Conservation (phyloP, 1,284 basidiomycete species). For the Cryptococcus sp. region DNA sequence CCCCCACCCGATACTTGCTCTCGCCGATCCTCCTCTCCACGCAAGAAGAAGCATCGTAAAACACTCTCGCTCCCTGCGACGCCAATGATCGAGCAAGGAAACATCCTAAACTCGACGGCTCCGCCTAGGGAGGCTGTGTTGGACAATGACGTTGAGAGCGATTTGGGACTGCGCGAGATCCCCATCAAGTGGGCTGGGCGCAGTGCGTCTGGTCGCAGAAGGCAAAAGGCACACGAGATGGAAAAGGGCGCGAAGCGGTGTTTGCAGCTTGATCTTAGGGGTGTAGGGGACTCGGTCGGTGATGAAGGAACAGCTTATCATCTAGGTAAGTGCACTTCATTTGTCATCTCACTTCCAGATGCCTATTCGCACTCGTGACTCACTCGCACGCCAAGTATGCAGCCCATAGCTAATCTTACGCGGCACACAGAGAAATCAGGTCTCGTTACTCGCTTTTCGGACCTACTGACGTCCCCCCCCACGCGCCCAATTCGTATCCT, state of each 20-base stretch:
- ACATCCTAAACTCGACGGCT: too few species aligned
- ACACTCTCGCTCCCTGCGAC: constrained; percentile 1
- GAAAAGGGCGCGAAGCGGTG: constrained; percentile 41
- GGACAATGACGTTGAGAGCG: not conserved
- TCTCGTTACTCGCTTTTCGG: constrained; percentile 72
- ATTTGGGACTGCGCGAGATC: constrained; percentile 4
- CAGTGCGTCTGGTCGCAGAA: too few species aligned
- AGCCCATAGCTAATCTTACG: too few species aligned
- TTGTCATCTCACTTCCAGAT: too few species aligned
- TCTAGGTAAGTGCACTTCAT: constrained; percentile 25
- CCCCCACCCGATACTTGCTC: constrained; percentile 4
- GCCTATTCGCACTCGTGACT: constrained; percentile 3
- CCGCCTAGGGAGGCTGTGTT: too few species aligned
- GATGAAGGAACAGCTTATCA: constrained; percentile 24
- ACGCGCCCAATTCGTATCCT: constrained; percentile 72
- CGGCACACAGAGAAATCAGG: constrained; percentile 55
- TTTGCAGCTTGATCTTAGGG: constrained; percentile 47
- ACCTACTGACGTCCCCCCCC: constrained; percentile 58
- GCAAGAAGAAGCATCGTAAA: not conserved
- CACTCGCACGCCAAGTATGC: too few species aligned
- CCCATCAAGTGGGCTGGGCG: constrained; percentile 6
- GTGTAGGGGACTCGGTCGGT: constrained; percentile 13
- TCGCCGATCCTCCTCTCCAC: not conserved
- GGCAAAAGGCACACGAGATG: constrained; percentile 1
- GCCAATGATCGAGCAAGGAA: not conserved